These are phyloP conservation scores for Eucalyptus lansdowneana DNA, from an alignment of 345 rosid species.

Conservation along the genomic window DNA sequence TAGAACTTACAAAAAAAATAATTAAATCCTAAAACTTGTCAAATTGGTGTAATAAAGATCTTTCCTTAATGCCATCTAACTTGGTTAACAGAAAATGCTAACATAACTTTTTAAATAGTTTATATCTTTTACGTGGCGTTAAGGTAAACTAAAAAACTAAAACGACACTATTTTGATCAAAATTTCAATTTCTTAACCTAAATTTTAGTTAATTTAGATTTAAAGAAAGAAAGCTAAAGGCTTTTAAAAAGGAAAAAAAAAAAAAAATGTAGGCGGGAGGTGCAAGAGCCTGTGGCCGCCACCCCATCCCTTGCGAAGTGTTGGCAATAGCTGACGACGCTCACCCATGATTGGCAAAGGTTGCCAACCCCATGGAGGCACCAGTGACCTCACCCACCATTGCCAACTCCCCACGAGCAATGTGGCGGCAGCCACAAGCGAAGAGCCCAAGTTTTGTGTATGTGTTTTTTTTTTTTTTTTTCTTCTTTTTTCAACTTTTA, in stretches of 20 bases:
- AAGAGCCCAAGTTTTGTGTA: not conserved
- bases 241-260: no score
- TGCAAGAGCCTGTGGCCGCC: fast-evolving
- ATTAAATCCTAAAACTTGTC: not conserved
- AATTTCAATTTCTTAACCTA: not conserved
- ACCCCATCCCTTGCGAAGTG: not conserved
- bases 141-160: not conserved
- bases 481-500: no score
- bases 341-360: not conserved
- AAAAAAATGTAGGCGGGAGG: not conserved
- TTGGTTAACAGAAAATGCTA: not conserved
- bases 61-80: not conserved
- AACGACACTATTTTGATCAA: not conserved
- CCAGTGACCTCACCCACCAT: fast-evolving
- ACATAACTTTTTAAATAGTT: no score
- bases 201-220: not conserved
- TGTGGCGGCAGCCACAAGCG: fast-evolving
- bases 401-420: not conserved
- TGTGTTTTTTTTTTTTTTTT: no score
- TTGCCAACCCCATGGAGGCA: not conserved
- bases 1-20: no score
- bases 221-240: no score
- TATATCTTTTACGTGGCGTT: no score
- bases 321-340: fast-evolving
- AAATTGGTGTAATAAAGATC: no score